Evolutionary conservation across 2,329 filamentous ascomycete species (phyloP).

Genomic region (Apiospora aurea): DNA sequence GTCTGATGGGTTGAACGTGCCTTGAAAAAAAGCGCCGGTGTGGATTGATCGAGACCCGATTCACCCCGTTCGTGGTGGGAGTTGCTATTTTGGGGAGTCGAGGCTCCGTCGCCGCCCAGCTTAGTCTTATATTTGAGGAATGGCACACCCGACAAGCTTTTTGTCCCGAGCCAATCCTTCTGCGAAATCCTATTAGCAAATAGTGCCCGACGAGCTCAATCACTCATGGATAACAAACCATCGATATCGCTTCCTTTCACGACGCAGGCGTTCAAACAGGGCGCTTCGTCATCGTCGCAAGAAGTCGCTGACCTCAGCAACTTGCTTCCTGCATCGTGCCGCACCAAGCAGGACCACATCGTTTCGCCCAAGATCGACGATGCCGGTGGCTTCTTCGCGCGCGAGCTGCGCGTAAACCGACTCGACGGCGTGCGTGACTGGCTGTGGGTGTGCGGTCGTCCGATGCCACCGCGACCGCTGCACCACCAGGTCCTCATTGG

Average conservation of each 20-base stretch:
- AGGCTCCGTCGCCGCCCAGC: neutral
- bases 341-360: slow-evolving; percentile 40
- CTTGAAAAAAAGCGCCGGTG: neutral
- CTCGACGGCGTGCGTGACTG: slow-evolving; percentile 41
- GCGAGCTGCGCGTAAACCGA: slow-evolving; percentile 42
- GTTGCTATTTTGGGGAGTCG: neutral
- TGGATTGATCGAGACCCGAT: neutral
- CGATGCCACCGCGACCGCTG: slow-evolving; percentile 47
- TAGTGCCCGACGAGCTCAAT: neutral
- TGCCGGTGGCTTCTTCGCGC: slow-evolving; percentile 33
- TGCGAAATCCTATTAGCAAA: neutral
- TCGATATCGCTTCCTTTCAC: slow-evolving; percentile 31
- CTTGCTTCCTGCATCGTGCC: slow-evolving; percentile 41
- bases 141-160: neutral
- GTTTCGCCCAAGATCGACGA: slow-evolving; percentile 31
- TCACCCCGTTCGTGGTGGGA: neutral
- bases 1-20: neutral
- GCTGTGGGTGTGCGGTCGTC: slow-evolving; percentile 42
- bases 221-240: slow-evolving; percentile 25
- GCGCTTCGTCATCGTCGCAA: neutral
- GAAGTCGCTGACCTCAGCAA: slow-evolving; percentile 27
- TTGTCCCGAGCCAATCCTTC: neutral
- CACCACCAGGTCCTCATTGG: slow-evolving; percentile 45
- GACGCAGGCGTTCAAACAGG: slow-evolving; percentile 26
- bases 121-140: neutral